These are phyloP conservation scores for Aspergillus olivimuriae DNA, from an alignment of 495 filamentous ascomycete genomes.

Conservation along the genomic window DNA sequence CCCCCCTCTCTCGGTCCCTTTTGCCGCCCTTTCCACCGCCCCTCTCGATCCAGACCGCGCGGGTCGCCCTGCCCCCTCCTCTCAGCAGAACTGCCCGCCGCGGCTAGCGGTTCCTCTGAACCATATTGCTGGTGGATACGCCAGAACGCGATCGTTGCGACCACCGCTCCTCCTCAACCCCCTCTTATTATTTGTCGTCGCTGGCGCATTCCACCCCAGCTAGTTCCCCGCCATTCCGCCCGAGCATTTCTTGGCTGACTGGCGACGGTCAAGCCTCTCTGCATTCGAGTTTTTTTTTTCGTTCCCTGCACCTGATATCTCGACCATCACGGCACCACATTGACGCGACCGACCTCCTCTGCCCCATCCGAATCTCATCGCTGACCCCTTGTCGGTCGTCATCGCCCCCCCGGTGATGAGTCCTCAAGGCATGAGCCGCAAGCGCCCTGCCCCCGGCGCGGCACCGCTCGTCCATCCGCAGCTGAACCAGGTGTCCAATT, in stretches of 20 bases:
- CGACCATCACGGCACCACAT: too few species aligned
- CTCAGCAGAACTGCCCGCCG: too few species aligned
- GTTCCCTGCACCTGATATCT: too few species aligned
- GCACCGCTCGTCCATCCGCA: slow-evolving; percentile 50
- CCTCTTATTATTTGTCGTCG: too few species aligned
- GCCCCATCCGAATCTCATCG: background rate
- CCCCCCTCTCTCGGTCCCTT: too few species aligned
- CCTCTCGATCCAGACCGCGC: too few species aligned
- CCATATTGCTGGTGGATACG: background rate
- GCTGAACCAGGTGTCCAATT: slow-evolving; percentile 28
- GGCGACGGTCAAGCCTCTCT: too few species aligned
- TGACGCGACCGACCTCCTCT: too few species aligned
- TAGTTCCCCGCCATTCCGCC: slow-evolving; percentile 4
- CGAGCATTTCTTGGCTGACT: background rate
- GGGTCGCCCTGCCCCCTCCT: too few species aligned
- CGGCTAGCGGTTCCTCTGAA: too few species aligned
- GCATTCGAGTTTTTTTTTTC: too few species aligned
- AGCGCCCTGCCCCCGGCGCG: slow-evolving; percentile 68
- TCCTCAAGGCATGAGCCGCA: slow-evolving; percentile 48
- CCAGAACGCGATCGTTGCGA: background rate
- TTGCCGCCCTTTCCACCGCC: too few species aligned
- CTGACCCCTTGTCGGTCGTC: slow-evolving; percentile 5
- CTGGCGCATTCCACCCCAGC: slow-evolving; percentile 1
- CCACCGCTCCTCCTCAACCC: slow-evolving; percentile 1
- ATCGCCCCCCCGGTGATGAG: slow-evolving; percentile 27